Conservation (phyloP, 768 basidiomycete species). For the Leccinum subgranulosum region DNA sequence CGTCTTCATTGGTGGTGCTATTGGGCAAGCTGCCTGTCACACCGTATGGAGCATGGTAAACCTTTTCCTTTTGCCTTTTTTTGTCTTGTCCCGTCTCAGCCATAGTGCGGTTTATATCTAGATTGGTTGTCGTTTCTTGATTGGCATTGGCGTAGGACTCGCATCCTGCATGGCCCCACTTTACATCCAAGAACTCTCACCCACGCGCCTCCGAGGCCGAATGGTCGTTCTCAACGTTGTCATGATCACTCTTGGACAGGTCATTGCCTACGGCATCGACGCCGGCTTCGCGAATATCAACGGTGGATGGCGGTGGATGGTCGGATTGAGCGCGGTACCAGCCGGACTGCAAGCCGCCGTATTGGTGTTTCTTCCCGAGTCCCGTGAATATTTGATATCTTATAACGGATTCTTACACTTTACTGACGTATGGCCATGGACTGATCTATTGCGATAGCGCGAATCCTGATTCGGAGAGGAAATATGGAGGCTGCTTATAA, state of each 20-base stretch:
- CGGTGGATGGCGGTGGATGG: slow-evolving; percentile 83
- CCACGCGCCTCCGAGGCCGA: slow-evolving; percentile 67
- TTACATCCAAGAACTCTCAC: slow-evolving; percentile 82
- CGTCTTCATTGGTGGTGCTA: slow-evolving; percentile 72
- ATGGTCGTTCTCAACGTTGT: slow-evolving; percentile 82
- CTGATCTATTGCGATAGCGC: slow-evolving; percentile 33
- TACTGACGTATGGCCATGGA: not conserved
- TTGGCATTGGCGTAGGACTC: slow-evolving; percentile 71
- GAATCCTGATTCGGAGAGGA: slow-evolving; percentile 63
- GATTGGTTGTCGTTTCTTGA: slow-evolving; percentile 71
- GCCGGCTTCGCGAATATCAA: slow-evolving; percentile 58
- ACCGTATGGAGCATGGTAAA: slow-evolving; percentile 68
- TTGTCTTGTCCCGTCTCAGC: not conserved
- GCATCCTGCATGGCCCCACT: slow-evolving; percentile 78
- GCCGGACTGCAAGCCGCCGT: slow-evolving; percentile 60
- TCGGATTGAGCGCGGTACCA: slow-evolving; percentile 70
- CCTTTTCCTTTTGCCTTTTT: not conserved
- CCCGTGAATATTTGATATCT: slow-evolving; percentile 47
- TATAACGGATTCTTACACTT: not conserved
- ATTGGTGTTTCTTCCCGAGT: slow-evolving; percentile 71
- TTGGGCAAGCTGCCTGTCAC: slow-evolving; percentile 67
- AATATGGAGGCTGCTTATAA: slow-evolving; percentile 46
- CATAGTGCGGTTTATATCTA: slow-evolving; percentile 17
- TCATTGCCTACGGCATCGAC: slow-evolving; percentile 73
- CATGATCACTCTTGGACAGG: slow-evolving; percentile 78